Conservation (phyloP, 2,329 filamentous ascomycete species). For the Curvularia sp. region DNA sequence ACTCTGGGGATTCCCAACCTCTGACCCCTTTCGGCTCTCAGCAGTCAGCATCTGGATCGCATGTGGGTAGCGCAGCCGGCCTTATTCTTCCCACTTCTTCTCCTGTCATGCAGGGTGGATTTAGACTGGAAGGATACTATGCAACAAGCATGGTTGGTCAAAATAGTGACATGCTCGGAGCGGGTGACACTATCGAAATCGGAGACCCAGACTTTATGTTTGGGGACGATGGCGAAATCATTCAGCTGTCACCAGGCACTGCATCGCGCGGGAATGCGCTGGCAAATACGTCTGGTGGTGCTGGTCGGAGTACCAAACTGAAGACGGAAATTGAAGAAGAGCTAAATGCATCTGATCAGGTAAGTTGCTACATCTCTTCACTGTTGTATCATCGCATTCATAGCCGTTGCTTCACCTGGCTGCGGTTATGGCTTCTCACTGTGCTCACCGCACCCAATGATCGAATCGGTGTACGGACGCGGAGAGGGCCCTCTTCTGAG, state of each 20-base stretch:
- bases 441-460: not conserved
- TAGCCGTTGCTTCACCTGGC: not conserved
- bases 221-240: slow-evolving; percentile 66
- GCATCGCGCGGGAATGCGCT: slow-evolving; percentile 22
- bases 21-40: slow-evolving; percentile 44
- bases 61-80: slow-evolving; percentile 29
- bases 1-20: slow-evolving; percentile 48
- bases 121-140: slow-evolving; percentile 53
- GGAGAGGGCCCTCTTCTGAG: not conserved
- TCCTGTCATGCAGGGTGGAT: slow-evolving; percentile 49
- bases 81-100: slow-evolving; percentile 60
- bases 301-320: slow-evolving; percentile 50
- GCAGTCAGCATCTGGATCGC: slow-evolving; percentile 33
- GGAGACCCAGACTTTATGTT: slow-evolving; percentile 65
- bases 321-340: slow-evolving; percentile 55
- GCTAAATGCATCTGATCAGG: slow-evolving; percentile 42
- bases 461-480: not conserved
- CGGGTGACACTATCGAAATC: slow-evolving; percentile 53
- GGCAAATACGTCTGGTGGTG: slow-evolving; percentile 35
- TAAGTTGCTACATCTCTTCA: slow-evolving; percentile 39
- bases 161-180: slow-evolving; percentile 36
- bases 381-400: slow-evolving; percentile 6
- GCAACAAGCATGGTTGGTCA: slow-evolving; percentile 47
- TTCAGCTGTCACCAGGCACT: slow-evolving; percentile 51
- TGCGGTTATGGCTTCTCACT: slow-evolving; percentile 9